Percentiles rank a stretch among this genome's conserved stretches.
phyloP scores from a whole-genome alignment of 345 rosid species.

The Lepidium aucheri region DNA sequence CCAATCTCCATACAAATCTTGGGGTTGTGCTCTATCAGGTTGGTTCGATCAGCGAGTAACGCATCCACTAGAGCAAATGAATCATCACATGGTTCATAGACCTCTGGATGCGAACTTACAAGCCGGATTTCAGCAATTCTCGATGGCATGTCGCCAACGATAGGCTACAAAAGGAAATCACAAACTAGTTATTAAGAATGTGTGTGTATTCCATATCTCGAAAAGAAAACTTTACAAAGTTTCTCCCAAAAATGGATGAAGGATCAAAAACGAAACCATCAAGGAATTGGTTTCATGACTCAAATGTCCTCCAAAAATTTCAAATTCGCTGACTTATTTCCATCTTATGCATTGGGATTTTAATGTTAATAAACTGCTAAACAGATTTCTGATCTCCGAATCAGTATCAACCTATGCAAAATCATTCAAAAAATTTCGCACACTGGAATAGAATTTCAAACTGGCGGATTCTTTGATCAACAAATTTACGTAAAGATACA shows the following conservation, averaged over 20 bases:
- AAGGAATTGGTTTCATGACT: not conserved
- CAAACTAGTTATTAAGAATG: not conserved
- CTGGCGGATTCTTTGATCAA: not conserved
- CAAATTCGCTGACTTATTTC: not conserved
- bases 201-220: not conserved
- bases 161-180: not conserved
- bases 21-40: conserved; percentile 55
- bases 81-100: conserved; percentile 90
- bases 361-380: too few relatives aligned
- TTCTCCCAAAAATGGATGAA: not conserved
- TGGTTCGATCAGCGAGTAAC: conserved; percentile 54
- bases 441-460: not conserved
- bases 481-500: not conserved
- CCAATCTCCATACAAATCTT: conserved; percentile 70
- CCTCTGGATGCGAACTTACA: conserved; percentile 77
- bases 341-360: not conserved
- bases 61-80: conserved; percentile 90
- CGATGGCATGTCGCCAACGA: conserved; percentile 28
- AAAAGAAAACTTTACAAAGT: not conserved
- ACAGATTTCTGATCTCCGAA: not conserved
- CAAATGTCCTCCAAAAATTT: not conserved
- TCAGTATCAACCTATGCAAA: not conserved
- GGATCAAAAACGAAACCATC: not conserved
- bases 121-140: conserved; percentile 65
- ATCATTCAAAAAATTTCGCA: not conserved